Evolutionary conservation across 2,329 filamentous ascomycete genomes (phyloP), one percentile per base, ranked within the genome.

Genomic region (Xylariaceae sp.): DNA sequence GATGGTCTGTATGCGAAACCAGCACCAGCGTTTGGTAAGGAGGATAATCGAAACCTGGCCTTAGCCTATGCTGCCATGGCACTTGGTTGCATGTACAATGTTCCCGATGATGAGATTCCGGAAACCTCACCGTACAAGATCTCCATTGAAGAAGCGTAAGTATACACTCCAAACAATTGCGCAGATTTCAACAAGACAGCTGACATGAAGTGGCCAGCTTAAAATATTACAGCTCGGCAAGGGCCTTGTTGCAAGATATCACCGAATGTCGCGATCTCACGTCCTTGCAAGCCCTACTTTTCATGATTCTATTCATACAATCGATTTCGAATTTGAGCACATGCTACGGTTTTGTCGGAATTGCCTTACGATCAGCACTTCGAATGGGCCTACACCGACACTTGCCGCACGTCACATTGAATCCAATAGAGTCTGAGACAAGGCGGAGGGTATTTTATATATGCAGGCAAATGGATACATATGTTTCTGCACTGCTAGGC

Each of bases 301-400:
- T 88, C 59, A 86, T 89, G 75, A 85, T 89, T 37, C 68, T 91
- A 3, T 93, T 90, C 57, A 72, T 91, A 1, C 87, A 93, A 56
- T 81, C 84, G 2, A 87, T 87, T 2, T 85, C 86, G 9, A 87
- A 88, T 57, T 67, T 91, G 22, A 87, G 82, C 57, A 85, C 81
- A 9, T 91, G 87, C 59, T 91, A 91, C 62, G 80, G 85, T 0
- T 89, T 88, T 52, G 76, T 91, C 36, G 87, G 87, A 6, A 85
- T 91, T 53, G 87, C 85, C 2, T 68, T 90, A 37, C 78, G 86
- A 38, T 84, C 85, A 6, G 81, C 85, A n/a, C 65, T 91, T 26
- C 79, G 86, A 19, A 82, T 91, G 65, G 87, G 87, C 7, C 69
- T 91, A 19, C 87, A 93, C 60, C 82, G 87, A 39, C 79, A 85